Evolutionary conservation across 73 alveolate species (phyloP).

Genomic region (Tetrahymena borealis): DNA sequence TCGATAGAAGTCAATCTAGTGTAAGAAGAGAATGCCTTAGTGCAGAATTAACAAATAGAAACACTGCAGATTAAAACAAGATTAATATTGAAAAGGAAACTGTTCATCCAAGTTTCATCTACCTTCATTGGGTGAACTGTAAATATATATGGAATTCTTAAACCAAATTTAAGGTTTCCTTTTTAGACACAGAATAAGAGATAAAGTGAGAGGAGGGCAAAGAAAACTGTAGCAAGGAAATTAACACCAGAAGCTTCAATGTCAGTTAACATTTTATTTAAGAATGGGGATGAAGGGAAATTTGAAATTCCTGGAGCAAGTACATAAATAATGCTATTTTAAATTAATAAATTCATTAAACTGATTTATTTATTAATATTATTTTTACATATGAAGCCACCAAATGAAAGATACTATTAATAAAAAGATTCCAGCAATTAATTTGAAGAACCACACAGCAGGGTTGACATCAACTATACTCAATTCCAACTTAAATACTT

Average conservation of each 20-base stretch:
- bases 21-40: slow-evolving; percentile 53
- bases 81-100: slow-evolving; percentile 63
- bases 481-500: slow-evolving; percentile 35
- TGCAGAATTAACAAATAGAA: slow-evolving; percentile 60
- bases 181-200: slow-evolving; percentile 62
- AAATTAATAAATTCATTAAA: slow-evolving; percentile 11
- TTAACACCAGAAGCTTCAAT: slow-evolving; percentile 58
- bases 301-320: background rate
- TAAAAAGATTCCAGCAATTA: slow-evolving; percentile 47
- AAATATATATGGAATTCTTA: slow-evolving; percentile 64
- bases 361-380: background rate
- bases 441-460: slow-evolving; percentile 36
- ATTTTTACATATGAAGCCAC: slow-evolving; percentile 55
- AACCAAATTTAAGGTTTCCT: slow-evolving; percentile 83
- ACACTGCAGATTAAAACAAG: slow-evolving; percentile 65
- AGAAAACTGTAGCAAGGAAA: slow-evolving; percentile 54
- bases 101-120: slow-evolving; percentile 81
- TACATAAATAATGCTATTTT: background rate
- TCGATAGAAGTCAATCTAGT: slow-evolving; percentile 57
- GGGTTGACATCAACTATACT: slow-evolving; percentile 51
- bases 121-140: slow-evolving; percentile 74
- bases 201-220: slow-evolving; percentile 58
- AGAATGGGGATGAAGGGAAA: slow-evolving; percentile 62
- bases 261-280: slow-evolving; percentile 60
- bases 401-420: slow-evolving; percentile 46